Evolutionary conservation across 2,329 filamentous ascomycete genomes (phyloP), one percentile per base, ranked within the genome.

Genomic region (Rutstroemia sydowiana): DNA sequence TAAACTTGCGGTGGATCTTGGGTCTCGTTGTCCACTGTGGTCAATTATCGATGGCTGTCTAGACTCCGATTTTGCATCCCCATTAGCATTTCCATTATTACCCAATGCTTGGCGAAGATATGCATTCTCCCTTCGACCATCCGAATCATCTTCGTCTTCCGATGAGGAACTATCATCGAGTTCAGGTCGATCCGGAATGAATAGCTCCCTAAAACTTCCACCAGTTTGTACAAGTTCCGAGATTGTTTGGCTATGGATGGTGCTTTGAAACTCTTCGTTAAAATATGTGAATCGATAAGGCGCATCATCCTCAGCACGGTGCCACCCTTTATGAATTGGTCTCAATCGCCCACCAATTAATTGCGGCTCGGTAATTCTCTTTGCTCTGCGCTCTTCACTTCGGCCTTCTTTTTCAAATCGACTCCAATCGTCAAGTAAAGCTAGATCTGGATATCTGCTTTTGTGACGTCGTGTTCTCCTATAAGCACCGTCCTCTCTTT

Each of bases 251-350:
- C 90, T 93, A 69, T 98, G 93, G 56, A 98, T 95, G 0, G 93
- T 98, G 68, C 88, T 95, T 63, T 89, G 86, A 51, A 97, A 89
- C 57, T 95, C 89, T 66, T 97, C 93, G 68, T 97, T 97, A 76
- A 98, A 98, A 69, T 98, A 98, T 0, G 93, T 97, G 68, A 96
- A 98, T 23, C 93, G 81, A 67, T 95, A 97, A 0, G 93, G 93
- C 0, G 85, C 82, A 58, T 96, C 92, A 55, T 95, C 91, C 57
- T 93, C 88, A 48, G 88, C 83, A 36, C 86, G 81, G 66, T 89
- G 92, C 92, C 92, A 98, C 13, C 80, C 79, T 60, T 79, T 80
- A 57, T 87, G 83, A 36, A 88, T 82, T 11, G 91, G 90, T 5
- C 93, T 83, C 41, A 98, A 72, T 49, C 93, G 81, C 0, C 93